These are phyloP conservation scores for Oryza glumipatula DNA, from an alignment of 176 grass and related monocot species.

Conservation along the genomic window DNA sequence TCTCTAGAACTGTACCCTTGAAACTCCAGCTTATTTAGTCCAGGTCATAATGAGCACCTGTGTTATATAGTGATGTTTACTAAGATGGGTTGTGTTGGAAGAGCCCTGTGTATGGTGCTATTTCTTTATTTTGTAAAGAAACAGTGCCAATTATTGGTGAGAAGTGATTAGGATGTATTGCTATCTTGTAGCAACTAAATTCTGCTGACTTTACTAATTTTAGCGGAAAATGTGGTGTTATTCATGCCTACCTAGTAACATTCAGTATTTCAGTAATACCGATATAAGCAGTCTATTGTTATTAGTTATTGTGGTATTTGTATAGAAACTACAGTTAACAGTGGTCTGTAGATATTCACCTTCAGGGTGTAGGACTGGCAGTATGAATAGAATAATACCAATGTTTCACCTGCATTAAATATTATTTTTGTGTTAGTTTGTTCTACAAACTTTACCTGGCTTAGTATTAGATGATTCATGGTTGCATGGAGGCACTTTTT, in stretches of 20 bases:
- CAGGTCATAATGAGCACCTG: background rate
- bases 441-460: background rate
- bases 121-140: background rate
- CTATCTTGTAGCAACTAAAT: background rate
- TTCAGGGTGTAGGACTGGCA: background rate
- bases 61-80: background rate
- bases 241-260: background rate
- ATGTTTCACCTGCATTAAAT: background rate
- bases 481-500: background rate
- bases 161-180: background rate
- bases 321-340: background rate
- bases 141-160: background rate
- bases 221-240: background rate
- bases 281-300: background rate
- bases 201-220: background rate
- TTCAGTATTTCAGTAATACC: background rate
- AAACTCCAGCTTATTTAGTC: conserved; percentile 15
- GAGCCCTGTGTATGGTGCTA: background rate
- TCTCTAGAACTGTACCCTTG: conserved; percentile 8
- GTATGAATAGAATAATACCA: background rate
- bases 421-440: background rate
- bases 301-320: background rate
- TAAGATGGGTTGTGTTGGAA: background rate
- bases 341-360: background rate
- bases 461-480: background rate